A percentile compares a stretch with the other conserved stretches of the same genome.
Evolutionary conservation across 1,139 yeast genomes (phyloP).

Genomic region (Diutina ranongensis): DNA sequence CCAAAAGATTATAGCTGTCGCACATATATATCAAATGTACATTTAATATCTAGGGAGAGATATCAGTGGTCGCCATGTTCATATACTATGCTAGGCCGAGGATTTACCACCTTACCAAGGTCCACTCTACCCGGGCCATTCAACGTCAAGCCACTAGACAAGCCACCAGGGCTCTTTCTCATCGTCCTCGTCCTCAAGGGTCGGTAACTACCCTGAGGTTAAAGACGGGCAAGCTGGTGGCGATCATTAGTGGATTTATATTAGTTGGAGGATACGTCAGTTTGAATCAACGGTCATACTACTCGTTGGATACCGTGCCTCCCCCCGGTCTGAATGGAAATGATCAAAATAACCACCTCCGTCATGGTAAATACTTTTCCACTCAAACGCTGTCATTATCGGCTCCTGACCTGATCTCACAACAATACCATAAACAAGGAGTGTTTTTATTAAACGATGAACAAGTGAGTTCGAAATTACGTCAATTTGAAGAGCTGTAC

Average conservation of each 20-base stretch:
- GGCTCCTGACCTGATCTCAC: conserved; percentile 18
- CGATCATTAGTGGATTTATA: conserved; percentile 32
- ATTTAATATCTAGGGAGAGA: too few relatives aligned
- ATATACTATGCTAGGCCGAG: conserved; percentile 2
- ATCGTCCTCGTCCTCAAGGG: conserved; percentile 3
- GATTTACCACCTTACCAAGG: conserved; percentile 3
- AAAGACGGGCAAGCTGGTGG: conserved; percentile 17
- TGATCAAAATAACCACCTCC: background rate
- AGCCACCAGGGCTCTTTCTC: conserved; percentile 1
- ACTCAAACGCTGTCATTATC: conserved; percentile 31
- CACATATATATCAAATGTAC: too few relatives aligned
- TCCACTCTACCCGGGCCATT: background rate
- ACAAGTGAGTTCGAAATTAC: conserved; percentile 59
- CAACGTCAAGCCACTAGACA: background rate
- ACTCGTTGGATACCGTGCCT: conserved; percentile 32
- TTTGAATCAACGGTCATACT: conserved; percentile 30
- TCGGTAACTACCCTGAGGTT: conserved; percentile 13
- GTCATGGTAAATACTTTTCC: conserved; percentile 16
- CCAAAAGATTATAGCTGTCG: too few relatives aligned
- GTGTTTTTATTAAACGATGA: conserved; percentile 48
- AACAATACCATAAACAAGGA: conserved; percentile 21
- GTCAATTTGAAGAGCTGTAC: conserved; percentile 73
- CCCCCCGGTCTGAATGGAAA: conserved; percentile 10
- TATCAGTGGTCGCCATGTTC: too few relatives aligned
- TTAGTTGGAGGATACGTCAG: conserved; percentile 35